phyloP scores from a whole-genome alignment of 2,329 filamentous ascomycete species.

The Colletotrichum tamarilloi region DNA sequence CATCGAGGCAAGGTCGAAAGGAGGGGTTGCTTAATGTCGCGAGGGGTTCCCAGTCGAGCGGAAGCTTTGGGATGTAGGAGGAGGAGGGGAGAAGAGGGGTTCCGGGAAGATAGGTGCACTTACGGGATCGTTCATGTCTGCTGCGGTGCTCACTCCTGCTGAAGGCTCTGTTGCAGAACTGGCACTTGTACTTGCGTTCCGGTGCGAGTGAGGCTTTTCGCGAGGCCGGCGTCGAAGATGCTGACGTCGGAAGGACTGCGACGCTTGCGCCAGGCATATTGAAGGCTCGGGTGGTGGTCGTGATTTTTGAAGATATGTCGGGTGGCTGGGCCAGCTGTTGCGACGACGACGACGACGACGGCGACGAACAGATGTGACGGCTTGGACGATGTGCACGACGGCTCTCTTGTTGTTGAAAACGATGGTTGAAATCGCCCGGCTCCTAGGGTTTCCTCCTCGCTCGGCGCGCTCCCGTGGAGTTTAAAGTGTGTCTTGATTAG shows the following conservation, averaged over 20 bases:
- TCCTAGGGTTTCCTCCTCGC: slow-evolving; percentile 55
- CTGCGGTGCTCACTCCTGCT: slow-evolving; percentile 97
- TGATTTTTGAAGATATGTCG: slow-evolving; percentile 35
- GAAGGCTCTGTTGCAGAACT: slow-evolving; percentile 98
- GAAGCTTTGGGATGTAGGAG: slow-evolving; percentile 25
- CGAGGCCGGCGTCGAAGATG: slow-evolving; percentile 75
- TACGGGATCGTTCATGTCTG: slow-evolving; percentile 97
- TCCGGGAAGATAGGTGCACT: slow-evolving; percentile 56
- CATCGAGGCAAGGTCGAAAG: not conserved
- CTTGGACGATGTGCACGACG: slow-evolving; percentile 42
- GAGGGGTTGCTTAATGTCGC: slow-evolving; percentile 12
- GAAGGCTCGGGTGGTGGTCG: slow-evolving; percentile 49
- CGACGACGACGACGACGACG: slow-evolving; percentile 39
- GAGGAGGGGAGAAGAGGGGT: slow-evolving; percentile 28
- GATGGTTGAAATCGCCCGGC: slow-evolving; percentile 70
- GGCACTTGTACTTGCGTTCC: slow-evolving; percentile 99
- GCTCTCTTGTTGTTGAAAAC: slow-evolving; percentile 53
- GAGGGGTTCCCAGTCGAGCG: slow-evolving; percentile 23
- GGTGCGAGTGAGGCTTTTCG: slow-evolving; percentile 82
- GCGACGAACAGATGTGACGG: slow-evolving; percentile 38
- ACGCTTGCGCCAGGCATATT: slow-evolving; percentile 79
- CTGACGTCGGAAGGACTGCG: slow-evolving; percentile 71
- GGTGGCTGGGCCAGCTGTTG: slow-evolving; percentile 27
- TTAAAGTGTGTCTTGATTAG: slow-evolving; percentile 72
- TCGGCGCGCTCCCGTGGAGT: slow-evolving; percentile 74